Evolutionary conservation across 768 basidiomycete genomes (phyloP).

Genomic region (Phaffia tasmanica): DNA sequence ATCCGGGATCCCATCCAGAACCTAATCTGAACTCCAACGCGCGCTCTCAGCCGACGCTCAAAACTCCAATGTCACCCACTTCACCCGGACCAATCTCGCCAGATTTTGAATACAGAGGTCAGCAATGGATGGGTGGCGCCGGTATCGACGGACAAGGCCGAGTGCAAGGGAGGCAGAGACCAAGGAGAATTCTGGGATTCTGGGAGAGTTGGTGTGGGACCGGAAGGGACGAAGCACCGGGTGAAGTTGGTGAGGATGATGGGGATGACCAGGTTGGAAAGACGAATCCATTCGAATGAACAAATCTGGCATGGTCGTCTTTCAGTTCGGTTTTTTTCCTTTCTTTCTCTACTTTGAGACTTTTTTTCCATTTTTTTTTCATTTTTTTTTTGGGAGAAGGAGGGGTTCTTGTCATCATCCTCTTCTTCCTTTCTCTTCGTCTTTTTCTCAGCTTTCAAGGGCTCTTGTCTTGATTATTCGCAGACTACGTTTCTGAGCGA

Average conservation of each 20-base stretch:
- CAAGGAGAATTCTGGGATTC: constrained; percentile 14
- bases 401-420: not conserved
- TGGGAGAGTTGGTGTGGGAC: constrained; percentile 21
- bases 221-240: constrained; percentile 5
- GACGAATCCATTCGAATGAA: constrained; percentile 18
- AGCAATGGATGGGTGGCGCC: constrained; percentile 8
- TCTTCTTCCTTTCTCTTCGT: not conserved
- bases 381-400: not conserved
- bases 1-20: not conserved
- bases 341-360: not conserved
- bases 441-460: too few relatives aligned
- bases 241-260: constrained; percentile 3
- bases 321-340: too few relatives aligned
- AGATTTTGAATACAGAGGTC: not conserved
- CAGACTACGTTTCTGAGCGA: too few relatives aligned
- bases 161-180: not conserved
- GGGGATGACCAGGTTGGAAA: constrained; percentile 16
- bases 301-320: too few relatives aligned
- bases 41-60: not conserved
- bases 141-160: not conserved
- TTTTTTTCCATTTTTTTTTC: too few relatives aligned
- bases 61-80: not conserved
- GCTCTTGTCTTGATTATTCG: too few relatives aligned
- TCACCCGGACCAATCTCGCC: constrained; percentile 11
- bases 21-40: not conserved